Evolutionary conservation across 192 early-diverging fungal genomes (phyloP).

Genomic region (Coemansia sp.): DNA sequence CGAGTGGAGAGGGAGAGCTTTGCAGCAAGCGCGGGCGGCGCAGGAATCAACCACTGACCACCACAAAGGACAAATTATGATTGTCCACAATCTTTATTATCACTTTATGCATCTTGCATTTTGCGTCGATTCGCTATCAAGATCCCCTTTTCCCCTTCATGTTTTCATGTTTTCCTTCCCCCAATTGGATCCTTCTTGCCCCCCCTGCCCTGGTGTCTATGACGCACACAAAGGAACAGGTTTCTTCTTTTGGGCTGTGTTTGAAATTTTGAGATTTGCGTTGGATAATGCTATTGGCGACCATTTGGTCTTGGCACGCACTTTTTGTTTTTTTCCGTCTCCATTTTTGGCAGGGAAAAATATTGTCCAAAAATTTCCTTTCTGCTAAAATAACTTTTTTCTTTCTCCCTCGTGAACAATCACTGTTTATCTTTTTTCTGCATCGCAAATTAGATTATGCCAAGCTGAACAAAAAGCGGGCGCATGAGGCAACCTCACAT

Average conservation of each 20-base stretch:
- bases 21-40: not conserved
- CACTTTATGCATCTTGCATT: not conserved
- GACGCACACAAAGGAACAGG: not conserved
- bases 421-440: not conserved
- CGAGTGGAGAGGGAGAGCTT: not conserved
- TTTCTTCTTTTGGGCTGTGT: not conserved
- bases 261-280: not conserved
- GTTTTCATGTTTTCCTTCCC: not conserved
- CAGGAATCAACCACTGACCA: not conserved
- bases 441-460: constrained; percentile 50
- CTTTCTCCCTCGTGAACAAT: too few species aligned
- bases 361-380: not conserved
- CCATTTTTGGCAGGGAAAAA: too few species aligned
- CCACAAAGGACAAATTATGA: not conserved
- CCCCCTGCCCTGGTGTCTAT: not conserved
- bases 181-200: not conserved
- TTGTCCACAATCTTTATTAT: not conserved
- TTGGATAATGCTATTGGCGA: not conserved
- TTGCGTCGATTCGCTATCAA: constrained; percentile 16
- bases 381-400: constrained; percentile 4
- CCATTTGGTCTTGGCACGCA: not conserved
- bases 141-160: constrained; percentile 5
- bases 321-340: not conserved
- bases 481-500: constrained; percentile 28
- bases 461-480: constrained; percentile 57